Evolutionary conservation across 805 yeast genomes (phyloP).

Genomic region (Kodamaea restingae): DNA sequence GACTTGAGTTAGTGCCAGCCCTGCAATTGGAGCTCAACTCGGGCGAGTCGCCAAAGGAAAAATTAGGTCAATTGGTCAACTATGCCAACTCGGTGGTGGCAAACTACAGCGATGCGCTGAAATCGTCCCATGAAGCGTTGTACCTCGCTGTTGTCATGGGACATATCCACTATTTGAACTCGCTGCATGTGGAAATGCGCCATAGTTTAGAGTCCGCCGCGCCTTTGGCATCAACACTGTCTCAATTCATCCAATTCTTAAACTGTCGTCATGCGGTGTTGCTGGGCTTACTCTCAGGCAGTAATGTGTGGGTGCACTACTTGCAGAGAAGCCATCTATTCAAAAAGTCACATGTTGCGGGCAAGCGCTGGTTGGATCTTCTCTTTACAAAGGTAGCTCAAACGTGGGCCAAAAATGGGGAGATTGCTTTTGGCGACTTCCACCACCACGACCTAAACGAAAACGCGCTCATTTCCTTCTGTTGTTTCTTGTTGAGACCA

Average conservation of each 20-base stretch:
- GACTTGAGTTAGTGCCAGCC: slow-evolving; percentile 20
- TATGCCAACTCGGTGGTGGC: slow-evolving; percentile 24
- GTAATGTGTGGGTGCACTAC: slow-evolving; percentile 29
- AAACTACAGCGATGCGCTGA: slow-evolving; percentile 20
- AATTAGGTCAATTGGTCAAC: slow-evolving; percentile 23
- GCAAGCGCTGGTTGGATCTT: slow-evolving; percentile 32
- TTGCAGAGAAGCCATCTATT: slow-evolving; percentile 17
- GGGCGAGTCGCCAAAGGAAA: slow-evolving; percentile 15
- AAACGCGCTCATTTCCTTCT: slow-evolving; percentile 21
- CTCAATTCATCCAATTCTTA: slow-evolving; percentile 29
- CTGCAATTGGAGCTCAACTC: slow-evolving; percentile 7
- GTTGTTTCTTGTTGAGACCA: slow-evolving; percentile 25
- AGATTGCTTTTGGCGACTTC: slow-evolving; percentile 15
- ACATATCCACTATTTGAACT: slow-evolving; percentile 31
- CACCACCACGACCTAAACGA: slow-evolving; percentile 20
- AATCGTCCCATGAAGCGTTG: slow-evolving; percentile 27
- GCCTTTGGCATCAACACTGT: not conserved
- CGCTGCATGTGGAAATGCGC: slow-evolving; percentile 20
- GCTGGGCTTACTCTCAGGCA: slow-evolving; percentile 16
- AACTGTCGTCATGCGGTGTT: slow-evolving; percentile 32
- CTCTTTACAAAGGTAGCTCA: slow-evolving; percentile 18
- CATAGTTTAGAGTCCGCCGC: slow-evolving; percentile 10
- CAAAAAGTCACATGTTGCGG: slow-evolving; percentile 29
- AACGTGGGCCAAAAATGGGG: slow-evolving; percentile 17
- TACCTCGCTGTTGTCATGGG: slow-evolving; percentile 31